Evolutionary conservation across 192 early-diverging fungal genomes (phyloP).

Genomic region (Cladochytrium replicatum): DNA sequence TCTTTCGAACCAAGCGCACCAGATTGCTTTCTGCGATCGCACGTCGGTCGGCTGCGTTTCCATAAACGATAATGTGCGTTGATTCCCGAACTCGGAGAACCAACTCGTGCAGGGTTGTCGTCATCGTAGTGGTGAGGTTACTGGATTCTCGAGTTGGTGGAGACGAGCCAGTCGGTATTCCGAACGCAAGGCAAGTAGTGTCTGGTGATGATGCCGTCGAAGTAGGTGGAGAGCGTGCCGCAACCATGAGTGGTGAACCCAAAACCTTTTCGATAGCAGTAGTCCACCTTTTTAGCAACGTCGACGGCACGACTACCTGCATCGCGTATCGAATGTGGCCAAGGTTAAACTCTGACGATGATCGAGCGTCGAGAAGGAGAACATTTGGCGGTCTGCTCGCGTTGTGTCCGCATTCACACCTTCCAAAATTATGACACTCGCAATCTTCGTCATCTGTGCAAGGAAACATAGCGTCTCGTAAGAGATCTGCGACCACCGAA

Average conservation of each 20-base stretch:
- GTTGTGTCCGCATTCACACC: no score
- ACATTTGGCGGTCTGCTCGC: conserved; percentile 8
- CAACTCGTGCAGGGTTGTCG: conserved; percentile 33
- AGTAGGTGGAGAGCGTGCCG: conserved; percentile 58
- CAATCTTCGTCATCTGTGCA: no score
- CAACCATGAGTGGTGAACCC: conserved; percentile 42
- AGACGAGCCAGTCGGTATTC: no score
- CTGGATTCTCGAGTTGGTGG: no score
- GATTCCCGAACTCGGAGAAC: conserved; percentile 28
- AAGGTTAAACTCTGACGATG: conserved; percentile 51
- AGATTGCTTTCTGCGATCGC: conserved; percentile 9
- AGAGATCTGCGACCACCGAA: no score
- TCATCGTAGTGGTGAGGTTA: conserved; percentile 59
- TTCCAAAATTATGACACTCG: no score
- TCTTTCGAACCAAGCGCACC: no score
- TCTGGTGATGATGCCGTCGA: no score
- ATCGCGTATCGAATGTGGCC: conserved; percentile 47
- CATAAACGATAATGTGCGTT: conserved; percentile 60
- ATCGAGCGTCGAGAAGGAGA: conserved; percentile 62
- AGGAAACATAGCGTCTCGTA: no score
- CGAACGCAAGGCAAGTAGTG: no score
- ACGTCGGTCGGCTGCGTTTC: conserved; percentile 38
- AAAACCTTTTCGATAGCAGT: conserved; percentile 56
- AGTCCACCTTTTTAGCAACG: conserved; percentile 55
- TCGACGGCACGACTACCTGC: conserved; percentile 61